Conservation (phyloP, 2,329 filamentous ascomycete genomes). For the Chaetomium strumarium region DNA sequence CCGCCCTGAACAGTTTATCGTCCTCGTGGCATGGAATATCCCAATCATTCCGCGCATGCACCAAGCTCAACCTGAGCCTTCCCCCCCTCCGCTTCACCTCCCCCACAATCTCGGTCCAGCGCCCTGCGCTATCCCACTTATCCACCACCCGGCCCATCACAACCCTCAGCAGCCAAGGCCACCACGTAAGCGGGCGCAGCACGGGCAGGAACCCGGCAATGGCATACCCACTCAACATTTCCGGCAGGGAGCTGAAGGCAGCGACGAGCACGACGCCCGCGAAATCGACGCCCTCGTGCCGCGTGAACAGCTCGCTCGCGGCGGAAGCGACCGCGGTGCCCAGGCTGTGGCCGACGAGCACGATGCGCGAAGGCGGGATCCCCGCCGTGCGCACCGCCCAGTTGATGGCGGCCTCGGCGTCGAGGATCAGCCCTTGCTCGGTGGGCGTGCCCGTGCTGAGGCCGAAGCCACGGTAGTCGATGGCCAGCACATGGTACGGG, state of each 20-base stretch:
- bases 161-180: conserved; percentile 57
- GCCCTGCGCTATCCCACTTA: conserved; percentile 67
- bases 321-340: conserved; percentile 79
- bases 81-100: conserved; percentile 41
- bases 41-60: conserved; percentile 75
- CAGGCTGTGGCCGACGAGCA: conserved; percentile 79
- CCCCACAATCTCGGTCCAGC: conserved; percentile 54
- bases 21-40: conserved; percentile 75
- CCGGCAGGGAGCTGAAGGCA: conserved; percentile 68
- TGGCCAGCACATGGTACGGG: conserved; percentile 72
- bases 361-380: conserved; percentile 65
- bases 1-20: conserved; percentile 55
- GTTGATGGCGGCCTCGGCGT: conserved; percentile 67
- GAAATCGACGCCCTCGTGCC: conserved; percentile 51
- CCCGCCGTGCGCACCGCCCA: conserved; percentile 61
- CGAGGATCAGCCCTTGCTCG: conserved; percentile 74
- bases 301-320: conserved; percentile 63
- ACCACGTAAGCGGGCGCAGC: conserved; percentile 64
- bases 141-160: conserved; percentile 65
- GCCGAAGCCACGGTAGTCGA: conserved; percentile 89
- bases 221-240: conserved; percentile 69
- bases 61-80: conserved; percentile 57
- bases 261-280: conserved; percentile 75
- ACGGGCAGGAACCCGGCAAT: conserved; percentile 74
- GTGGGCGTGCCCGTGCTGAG: conserved; percentile 72